phyloP scores from a whole-genome alignment of 75 land plant genomes.

The Pinus taeda region DNA sequence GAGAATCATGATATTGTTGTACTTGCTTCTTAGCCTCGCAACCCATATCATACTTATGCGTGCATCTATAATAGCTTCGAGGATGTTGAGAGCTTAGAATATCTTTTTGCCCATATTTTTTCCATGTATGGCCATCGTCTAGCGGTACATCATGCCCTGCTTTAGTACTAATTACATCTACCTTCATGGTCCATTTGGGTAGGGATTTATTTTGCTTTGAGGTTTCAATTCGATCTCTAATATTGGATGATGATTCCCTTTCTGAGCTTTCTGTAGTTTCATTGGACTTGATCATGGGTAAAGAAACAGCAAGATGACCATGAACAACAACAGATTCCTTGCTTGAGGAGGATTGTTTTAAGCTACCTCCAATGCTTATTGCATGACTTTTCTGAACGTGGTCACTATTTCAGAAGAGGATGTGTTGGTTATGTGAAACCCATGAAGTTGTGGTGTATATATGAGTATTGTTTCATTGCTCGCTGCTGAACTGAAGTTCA shows the following conservation, averaged over 20 bases:
- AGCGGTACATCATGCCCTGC: slow-evolving; percentile 46
- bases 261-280: neutral
- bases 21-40: slow-evolving; percentile 61
- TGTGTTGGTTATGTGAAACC: no score
- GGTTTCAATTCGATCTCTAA: neutral
- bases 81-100: slow-evolving; percentile 72
- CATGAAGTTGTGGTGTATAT: no score
- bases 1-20: slow-evolving; percentile 32
- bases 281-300: neutral
- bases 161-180: slow-evolving; percentile 20
- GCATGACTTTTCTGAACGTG: neutral
- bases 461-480: no score
- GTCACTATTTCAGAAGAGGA: slow-evolving; percentile 12
- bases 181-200: slow-evolving; percentile 44
- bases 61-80: slow-evolving; percentile 69
- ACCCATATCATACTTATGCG: slow-evolving; percentile 41
- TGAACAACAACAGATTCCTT: neutral
- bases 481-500: no score
- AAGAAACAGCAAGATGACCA: neutral
- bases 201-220: slow-evolving; percentile 17
- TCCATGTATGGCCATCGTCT: slow-evolving; percentile 83
- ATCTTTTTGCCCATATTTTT: slow-evolving; percentile 90
- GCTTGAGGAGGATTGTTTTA: neutral
- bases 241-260: neutral
- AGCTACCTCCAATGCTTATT: neutral